These are phyloP conservation scores for Calycina herbarum DNA, from an alignment of 2,329 filamentous ascomycete species.

Conservation along the genomic window DNA sequence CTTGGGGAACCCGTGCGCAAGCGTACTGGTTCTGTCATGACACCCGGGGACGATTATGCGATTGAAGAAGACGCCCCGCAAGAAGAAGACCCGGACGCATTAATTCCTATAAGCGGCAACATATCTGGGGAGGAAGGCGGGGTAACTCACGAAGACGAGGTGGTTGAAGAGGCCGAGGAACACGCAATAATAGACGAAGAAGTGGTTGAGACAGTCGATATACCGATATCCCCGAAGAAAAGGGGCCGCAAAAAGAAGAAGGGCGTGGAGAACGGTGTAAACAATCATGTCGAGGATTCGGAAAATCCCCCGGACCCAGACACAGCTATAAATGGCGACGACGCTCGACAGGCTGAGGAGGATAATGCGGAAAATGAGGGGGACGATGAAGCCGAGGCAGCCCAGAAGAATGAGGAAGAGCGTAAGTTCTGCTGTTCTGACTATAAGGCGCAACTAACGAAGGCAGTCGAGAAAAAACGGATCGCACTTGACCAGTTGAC, in stretches of 20 bases:
- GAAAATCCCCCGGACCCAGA: conserved; percentile 25
- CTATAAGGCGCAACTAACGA: conserved; percentile 34
- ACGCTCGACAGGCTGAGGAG: conserved; percentile 47
- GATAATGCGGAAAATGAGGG: conserved; percentile 55
- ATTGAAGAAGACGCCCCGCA: conserved; percentile 45
- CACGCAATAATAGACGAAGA: conserved; percentile 45
- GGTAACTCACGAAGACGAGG: conserved; percentile 49
- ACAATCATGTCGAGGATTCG: conserved; percentile 27
- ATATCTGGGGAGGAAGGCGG: conserved; percentile 39
- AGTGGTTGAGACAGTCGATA: conserved; percentile 29
- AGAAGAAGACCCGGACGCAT: conserved; percentile 45
- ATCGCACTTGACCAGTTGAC: conserved; percentile 77
- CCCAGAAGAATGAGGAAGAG: conserved; percentile 64
- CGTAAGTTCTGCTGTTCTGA: conserved; percentile 44
- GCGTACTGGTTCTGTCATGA: conserved; percentile 50
- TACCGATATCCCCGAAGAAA: conserved; percentile 36
- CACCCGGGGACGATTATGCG: conserved; percentile 46
- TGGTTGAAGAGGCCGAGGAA: conserved; percentile 42
- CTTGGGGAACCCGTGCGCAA: conserved; percentile 46
- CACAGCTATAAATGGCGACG: conserved; percentile 30
- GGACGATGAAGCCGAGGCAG: conserved; percentile 60
- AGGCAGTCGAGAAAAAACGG: conserved; percentile 72
- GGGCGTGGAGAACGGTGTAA: conserved; percentile 29
- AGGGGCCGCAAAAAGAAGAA: conserved; percentile 40
- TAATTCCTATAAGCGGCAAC: conserved; percentile 36